Base-by-base conservation (phyloP, 2,329 filamentous ascomycete genomes). In the Dothistroma pini region DNA sequence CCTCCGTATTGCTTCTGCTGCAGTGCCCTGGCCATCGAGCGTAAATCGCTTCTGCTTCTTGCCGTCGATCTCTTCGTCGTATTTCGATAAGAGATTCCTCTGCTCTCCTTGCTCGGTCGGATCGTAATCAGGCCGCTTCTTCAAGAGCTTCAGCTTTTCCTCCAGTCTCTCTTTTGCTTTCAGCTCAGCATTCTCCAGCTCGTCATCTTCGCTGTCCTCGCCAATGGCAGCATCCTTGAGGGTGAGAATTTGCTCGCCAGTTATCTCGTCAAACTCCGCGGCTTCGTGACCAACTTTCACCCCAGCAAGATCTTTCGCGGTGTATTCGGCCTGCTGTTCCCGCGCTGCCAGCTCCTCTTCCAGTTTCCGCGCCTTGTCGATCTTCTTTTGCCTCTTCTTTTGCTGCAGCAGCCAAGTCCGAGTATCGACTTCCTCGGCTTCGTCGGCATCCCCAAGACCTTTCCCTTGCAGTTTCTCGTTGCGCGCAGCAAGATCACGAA, bases 371-470 rank as follows among this genome's bases (percentile, higher is more conserved):
- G 88, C 86, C 73, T 85, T 84, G 67, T 86, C 89, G 44, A 97
- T 93, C 77, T 93, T 90, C 82, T 92, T 96, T 75, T 96, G 91
- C 56, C 93, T 84, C 80, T 96, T 97, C 82, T 96, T 97, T 75
- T 93, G 89, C 62, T 88, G 88, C 68, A 89, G 85, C 62, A 99
- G 76, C 95, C 95, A 99, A 1, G 89, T 82, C 74, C 90, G 90
- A 14, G 93, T 90, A 74, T 96, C 91, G 29, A 89, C 68, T 52
- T 73, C 70, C 12, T 88, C 86, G 6, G 80, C 84, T 2, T 84
- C 86, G 50, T 87, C 88, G 0, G 79, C 80, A 38, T 97, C 95
- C 53, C 90, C 95, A 2, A 99, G 79, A 0, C 93, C 89, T 72
- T 89, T 88, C 61, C 95, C 95, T 71, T 95, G 86, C 11, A 99